These are phyloP conservation scores for Hypoxylon sp. DNA, from an alignment of 2,329 filamentous ascomycete species.

Conservation along the genomic window DNA sequence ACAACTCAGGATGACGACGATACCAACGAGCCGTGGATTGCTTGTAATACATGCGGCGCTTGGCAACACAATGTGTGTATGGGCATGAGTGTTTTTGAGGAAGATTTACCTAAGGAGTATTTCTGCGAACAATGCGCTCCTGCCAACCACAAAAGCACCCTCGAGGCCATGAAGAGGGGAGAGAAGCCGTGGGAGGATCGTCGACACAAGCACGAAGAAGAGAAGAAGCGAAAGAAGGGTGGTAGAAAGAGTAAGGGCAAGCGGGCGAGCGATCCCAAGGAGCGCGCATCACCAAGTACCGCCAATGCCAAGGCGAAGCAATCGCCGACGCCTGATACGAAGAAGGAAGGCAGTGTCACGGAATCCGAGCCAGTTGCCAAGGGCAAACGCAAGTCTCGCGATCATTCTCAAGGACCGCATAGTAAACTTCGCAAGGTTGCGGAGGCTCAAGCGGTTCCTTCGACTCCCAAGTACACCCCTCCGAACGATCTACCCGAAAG, in stretches of 20 bases:
- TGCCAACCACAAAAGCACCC: conserved; percentile 82
- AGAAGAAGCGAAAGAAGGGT: conserved; percentile 70
- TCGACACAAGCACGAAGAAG: conserved; percentile 72
- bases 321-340: conserved; percentile 56
- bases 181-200: conserved; percentile 88
- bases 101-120: conserved; percentile 85
- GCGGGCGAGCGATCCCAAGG: conserved; percentile 73
- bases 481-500: conserved; percentile 65
- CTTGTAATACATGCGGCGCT: conserved; percentile 89
- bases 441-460: conserved; percentile 60
- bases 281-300: conserved; percentile 60
- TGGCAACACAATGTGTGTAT: conserved; percentile 99
- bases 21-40: conserved; percentile 92
- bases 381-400: conserved; percentile 70
- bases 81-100: conserved; percentile 82
- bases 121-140: conserved; percentile 93
- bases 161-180: conserved; percentile 82
- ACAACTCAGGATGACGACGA: conserved; percentile 86
- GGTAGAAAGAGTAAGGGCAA: conserved; percentile 75
- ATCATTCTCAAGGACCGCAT: conserved; percentile 66
- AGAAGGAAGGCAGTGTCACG: conserved; percentile 61
- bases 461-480: conserved; percentile 59
- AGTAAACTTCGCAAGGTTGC: conserved; percentile 68
- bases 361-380: conserved; percentile 55
- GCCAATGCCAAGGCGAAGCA: conserved; percentile 57